These are phyloP conservation scores for Craterostigma plantagineum DNA, from an alignment of 257 asterid genomes.

Conservation along the genomic window DNA sequence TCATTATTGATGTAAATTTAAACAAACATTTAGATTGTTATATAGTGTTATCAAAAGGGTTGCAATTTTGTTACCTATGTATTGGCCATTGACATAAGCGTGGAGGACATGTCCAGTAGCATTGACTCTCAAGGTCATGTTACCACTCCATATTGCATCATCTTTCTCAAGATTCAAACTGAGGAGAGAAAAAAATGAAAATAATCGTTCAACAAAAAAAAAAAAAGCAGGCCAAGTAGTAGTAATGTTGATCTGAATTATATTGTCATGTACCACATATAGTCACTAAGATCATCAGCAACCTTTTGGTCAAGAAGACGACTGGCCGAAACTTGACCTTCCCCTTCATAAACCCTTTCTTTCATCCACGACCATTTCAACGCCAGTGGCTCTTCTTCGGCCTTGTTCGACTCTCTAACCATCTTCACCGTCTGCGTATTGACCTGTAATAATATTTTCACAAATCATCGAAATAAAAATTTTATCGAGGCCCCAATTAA, in stretches of 20 bases:
- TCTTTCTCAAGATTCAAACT: slow-evolving; percentile 27
- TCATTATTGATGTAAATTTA: too few species aligned
- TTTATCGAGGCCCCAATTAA: too few species aligned
- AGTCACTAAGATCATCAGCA: slow-evolving; percentile 33
- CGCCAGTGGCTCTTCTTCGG: slow-evolving; percentile 17
- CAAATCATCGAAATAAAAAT: background rate
- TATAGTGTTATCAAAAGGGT: too few species aligned
- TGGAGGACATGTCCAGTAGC: slow-evolving; percentile 42
- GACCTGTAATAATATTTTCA: slow-evolving; percentile 11
- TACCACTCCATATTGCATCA: slow-evolving; percentile 25
- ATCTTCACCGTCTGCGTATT: slow-evolving; percentile 42
- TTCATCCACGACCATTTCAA: slow-evolving; percentile 44
- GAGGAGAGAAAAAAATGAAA: background rate
- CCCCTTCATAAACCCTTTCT: slow-evolving; percentile 20
- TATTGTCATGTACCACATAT: slow-evolving; percentile 87
- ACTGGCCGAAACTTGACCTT: slow-evolving; percentile 14
- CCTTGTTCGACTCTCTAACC: slow-evolving; percentile 13
- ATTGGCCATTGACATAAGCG: slow-evolving; percentile 41
- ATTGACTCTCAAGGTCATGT: slow-evolving; percentile 33
- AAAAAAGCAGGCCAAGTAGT: background rate
- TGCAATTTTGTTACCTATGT: slow-evolving; percentile 20
- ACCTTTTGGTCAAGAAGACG: slow-evolving; percentile 33
- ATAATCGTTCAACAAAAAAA: background rate
- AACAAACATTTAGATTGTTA: too few species aligned
- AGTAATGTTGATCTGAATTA: slow-evolving; percentile 1